Conservation (phyloP, 1,284 basidiomycete species). For the Mixia osmundae region DNA sequence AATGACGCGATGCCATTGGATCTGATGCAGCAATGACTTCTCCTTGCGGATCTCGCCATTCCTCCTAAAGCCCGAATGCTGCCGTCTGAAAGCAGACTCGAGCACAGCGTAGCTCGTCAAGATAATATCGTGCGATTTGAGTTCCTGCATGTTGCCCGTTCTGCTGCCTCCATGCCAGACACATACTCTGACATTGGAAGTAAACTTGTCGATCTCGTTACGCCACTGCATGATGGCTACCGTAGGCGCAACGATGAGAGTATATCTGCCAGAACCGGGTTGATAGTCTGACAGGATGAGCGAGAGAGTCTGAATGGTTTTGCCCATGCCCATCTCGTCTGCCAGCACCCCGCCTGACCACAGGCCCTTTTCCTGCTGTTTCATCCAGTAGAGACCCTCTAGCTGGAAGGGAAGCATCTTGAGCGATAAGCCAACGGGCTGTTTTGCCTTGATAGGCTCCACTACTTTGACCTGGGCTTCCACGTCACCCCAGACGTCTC, state of each 20-base stretch:
- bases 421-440: slow-evolving; percentile 44
- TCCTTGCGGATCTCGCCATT: slow-evolving; percentile 70
- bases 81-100: slow-evolving; percentile 80
- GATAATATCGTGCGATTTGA: slow-evolving; percentile 67
- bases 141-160: slow-evolving; percentile 34
- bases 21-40: slow-evolving; percentile 56
- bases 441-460: slow-evolving; percentile 44
- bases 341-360: slow-evolving; percentile 90
- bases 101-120: slow-evolving; percentile 38
- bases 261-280: slow-evolving; percentile 20
- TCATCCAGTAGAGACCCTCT: slow-evolving; percentile 91
- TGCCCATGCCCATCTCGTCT: slow-evolving; percentile 72
- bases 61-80: slow-evolving; percentile 73
- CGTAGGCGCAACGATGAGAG: slow-evolving; percentile 54
- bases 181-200: slow-evolving; percentile 32
- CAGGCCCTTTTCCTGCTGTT: slow-evolving; percentile 61
- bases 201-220: slow-evolving; percentile 55
- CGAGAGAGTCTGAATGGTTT: slow-evolving; percentile 92
- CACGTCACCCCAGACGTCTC: slow-evolving; percentile 69
- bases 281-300: slow-evolving; percentile 48
- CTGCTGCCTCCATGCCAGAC: slow-evolving; percentile 67
- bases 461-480: slow-evolving; percentile 38
- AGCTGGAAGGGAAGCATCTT: slow-evolving; percentile 44
- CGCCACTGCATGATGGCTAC: slow-evolving; percentile 98
- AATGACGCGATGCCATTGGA: slow-evolving; percentile 46